Conservation (phyloP, 1,284 basidiomycete species). For the Athelia psychrophila region DNA sequence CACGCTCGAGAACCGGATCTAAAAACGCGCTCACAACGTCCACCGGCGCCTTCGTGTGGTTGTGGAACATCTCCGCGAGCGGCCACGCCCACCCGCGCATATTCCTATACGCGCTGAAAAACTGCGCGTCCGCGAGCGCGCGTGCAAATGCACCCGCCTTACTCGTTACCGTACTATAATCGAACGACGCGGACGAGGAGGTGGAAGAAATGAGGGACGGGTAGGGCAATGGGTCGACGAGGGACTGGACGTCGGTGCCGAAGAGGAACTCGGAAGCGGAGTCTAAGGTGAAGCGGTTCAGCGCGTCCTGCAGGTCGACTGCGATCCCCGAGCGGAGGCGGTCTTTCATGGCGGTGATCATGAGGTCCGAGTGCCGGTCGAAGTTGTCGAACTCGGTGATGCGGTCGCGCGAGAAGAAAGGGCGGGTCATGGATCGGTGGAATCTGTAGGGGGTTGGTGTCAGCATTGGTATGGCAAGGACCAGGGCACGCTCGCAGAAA, state of each 20-base stretch:
- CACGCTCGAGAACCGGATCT: constrained; percentile 46
- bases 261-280: constrained; percentile 55
- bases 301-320: constrained; percentile 45
- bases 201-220: constrained; percentile 31
- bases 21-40: constrained; percentile 46
- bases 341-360: constrained; percentile 12
- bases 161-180: constrained; percentile 1
- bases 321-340: constrained; percentile 35
- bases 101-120: constrained; percentile 10
- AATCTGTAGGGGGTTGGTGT: constrained; percentile 15
- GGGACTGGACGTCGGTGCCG: constrained; percentile 36
- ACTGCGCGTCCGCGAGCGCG: constrained; percentile 23
- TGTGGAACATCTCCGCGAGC: constrained; percentile 39
- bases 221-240: constrained; percentile 40
- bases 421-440: constrained; percentile 29
- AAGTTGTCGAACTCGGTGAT: constrained; percentile 21
- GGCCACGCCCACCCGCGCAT: constrained; percentile 23
- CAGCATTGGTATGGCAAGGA: no score
- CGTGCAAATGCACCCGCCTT: constrained; percentile 21
- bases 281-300: constrained; percentile 53
- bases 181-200: constrained; percentile 9
- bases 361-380: constrained; percentile 12
- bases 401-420: constrained; percentile 20
- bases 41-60: constrained; percentile 42
- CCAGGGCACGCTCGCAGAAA: neutral